Conservation (phyloP, 108 stramenopile genomes). For the Ochromonas danica region DNA sequence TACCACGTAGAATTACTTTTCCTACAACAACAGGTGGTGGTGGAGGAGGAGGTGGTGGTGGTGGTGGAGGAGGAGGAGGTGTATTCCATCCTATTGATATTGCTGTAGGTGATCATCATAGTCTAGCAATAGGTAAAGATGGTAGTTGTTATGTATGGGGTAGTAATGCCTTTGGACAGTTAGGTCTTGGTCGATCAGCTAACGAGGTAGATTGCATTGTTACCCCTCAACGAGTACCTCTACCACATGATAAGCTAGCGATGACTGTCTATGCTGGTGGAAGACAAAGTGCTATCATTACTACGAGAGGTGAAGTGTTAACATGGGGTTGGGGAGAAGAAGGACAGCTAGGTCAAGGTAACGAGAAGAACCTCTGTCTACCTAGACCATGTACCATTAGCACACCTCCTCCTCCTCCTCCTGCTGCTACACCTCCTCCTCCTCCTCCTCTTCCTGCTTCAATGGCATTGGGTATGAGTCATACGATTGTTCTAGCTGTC, state of each 20-base stretch:
- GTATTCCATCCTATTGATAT: conserved; percentile 38
- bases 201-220: background rate
- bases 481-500: background rate
- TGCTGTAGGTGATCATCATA: conserved; percentile 55
- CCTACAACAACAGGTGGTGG: background rate
- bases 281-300: conserved; percentile 40
- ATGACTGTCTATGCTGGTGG: conserved; percentile 55
- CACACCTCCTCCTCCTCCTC: too few species aligned
- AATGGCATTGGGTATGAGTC: conserved; percentile 11
- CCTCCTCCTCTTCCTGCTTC: background rate
- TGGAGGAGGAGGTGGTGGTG: too few species aligned
- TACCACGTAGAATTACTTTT: background rate
- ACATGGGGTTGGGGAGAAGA: conserved; percentile 51
- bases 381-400: background rate
- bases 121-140: conserved; percentile 47
- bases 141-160: conserved; percentile 55
- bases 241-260: background rate
- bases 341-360: conserved; percentile 53
- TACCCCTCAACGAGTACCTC: conserved; percentile 7
- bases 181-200: conserved; percentile 42
- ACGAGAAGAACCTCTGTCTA: conserved; percentile 18
- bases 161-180: conserved; percentile 50
- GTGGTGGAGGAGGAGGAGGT: too few species aligned
- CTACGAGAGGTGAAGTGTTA: conserved; percentile 38
- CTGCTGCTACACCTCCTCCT: too few species aligned